Base-by-base conservation (phyloP, 1,284 basidiomycete genomes). In the Tausonia pullulans region DNA sequence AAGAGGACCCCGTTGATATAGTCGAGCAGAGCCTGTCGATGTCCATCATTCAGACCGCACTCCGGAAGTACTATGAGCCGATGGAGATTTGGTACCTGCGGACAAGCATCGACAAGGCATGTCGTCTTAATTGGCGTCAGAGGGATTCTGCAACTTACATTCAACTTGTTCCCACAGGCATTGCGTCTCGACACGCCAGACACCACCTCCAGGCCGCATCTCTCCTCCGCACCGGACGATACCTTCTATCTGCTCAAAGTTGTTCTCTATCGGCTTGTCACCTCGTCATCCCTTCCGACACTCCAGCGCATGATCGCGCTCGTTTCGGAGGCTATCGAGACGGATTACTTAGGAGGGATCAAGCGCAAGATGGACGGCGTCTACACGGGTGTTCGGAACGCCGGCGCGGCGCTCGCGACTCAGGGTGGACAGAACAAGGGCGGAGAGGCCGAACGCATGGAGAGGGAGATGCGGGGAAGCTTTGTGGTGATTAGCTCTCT, bases 1-100 rank as follows among this genome's bases (percentile, higher is more conserved):
- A 43, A 16, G 55, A 39, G 8, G 61, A 60, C 27, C 43, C 54
- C n/a, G 54, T 61, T 5, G 39, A 16, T 9, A 60, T 66, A 16
- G 49, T 62, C 16, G 61, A 62, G 43, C 8, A 41, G 3, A 54
- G 50, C 39, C 48, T 14, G 2, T 66, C 61, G 5, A 48, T 84
- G 68, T 71, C 70, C 49, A 77, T 84, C 6, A 86, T 97, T 64
- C 82, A 87, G 41, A 80, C 83, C 63, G 78, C 94, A 58, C 80
- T 94, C 45, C 76, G 76, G 7, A 82, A 81, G 14, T 92, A 88
- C 71, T 98, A 96, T 72, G 81, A 86, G 50, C 92, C 94, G 1
- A 79, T 98, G 66, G 95, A 98, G 74, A 78, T 86, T 3, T 98
- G 93, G 93, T 97, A 94, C 74, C 82, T 87, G 14, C 84, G 89